Base-by-base conservation (phyloP, 2,329 filamentous ascomycete species). In the Colletotrichum gigasporum region DNA sequence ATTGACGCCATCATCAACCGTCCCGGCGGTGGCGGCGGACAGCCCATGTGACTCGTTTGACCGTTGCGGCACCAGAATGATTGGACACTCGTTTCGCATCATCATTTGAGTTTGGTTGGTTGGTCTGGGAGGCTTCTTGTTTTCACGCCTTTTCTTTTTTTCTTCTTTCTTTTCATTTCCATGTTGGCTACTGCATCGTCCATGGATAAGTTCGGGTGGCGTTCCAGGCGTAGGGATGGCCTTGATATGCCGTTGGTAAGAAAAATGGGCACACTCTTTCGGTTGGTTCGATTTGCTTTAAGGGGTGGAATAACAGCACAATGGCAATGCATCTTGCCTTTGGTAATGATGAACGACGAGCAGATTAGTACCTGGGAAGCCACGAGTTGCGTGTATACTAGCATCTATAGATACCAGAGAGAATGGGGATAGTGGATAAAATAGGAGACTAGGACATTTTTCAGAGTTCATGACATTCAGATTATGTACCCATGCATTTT, bases 1-100 rank as follows among this genome's bases (percentile, higher is more conserved):
- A 88, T 90, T 69, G 83, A 83, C 53, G 79, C 84, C 52, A 83
- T 89, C 63, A 86, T 89, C 69, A 86, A 88, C 73, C 79, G 84
- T 22, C 78, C 82, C 12, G 72, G 74, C 8, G 72, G 75, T 34
- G 70, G 72, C 22, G 69, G 71, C 30, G 63, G 58, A 35, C 57
- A 68, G 11, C 51, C 37, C 24, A 65, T 69, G 63, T 69, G 30
- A 65, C 24, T 28, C 20, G 56, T 64, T 50, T 67, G 32, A 61
- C 42, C 24, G 24, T 41, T 20, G 12, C 30, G 37, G 30, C 20
- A 16, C 10, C 20, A 42, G 12, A 35, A 34, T 12, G 10, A 37
- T 20, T 39, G 12, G 44, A 35, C 35, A 5, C 28, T 48, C 12
- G 30, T 28, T 22, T 45, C 45, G 28, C 20, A 35, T 26, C 45